These are phyloP conservation scores for Tribonema minus DNA, from an alignment of 108 stramenopile species.

Conservation along the genomic window DNA sequence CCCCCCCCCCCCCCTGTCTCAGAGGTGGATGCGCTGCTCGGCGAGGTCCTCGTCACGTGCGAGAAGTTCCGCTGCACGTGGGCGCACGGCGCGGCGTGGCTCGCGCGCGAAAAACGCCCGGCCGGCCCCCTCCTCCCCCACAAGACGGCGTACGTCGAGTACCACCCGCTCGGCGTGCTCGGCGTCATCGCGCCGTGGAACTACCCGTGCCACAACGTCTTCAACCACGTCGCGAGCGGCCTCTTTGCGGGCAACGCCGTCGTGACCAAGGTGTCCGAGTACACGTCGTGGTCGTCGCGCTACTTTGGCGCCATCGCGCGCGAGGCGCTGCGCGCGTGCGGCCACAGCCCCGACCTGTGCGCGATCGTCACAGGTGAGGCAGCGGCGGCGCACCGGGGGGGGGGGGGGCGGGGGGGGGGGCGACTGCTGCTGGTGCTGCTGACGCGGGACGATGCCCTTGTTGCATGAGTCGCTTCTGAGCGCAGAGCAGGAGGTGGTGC, in stretches of 20 bases:
- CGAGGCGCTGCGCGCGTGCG: constrained; percentile 74
- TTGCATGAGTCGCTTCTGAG: too few species aligned
- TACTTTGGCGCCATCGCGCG: constrained; percentile 75
- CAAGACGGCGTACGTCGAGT: constrained; percentile 92
- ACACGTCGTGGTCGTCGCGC: constrained; percentile 78
- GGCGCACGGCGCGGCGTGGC: constrained; percentile 79
- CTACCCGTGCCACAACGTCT: constrained; percentile 95
- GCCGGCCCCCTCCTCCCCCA: constrained; percentile 86
- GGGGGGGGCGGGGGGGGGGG: too few species aligned
- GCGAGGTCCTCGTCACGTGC: constrained; percentile 93
- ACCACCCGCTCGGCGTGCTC: constrained; percentile 89
- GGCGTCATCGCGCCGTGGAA: constrained; percentile 99
- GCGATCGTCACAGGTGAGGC: constrained; percentile 19
- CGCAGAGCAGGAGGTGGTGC: too few species aligned
- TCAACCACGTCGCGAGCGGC: constrained; percentile 91
- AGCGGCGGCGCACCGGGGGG: too few species aligned
- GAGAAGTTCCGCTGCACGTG: constrained; percentile 85
- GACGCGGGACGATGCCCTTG: too few species aligned
- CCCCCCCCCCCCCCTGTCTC: constrained; percentile 29
- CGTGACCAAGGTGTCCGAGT: constrained; percentile 90
- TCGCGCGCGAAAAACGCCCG: constrained; percentile 68
- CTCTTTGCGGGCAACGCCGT: constrained; percentile 95
- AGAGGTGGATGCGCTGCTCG: constrained; percentile 82
- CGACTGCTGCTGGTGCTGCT: too few species aligned
- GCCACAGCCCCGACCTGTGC: constrained; percentile 86